Base-by-base conservation (phyloP, 495 filamentous ascomycete species). In the Tuber borchii region DNA sequence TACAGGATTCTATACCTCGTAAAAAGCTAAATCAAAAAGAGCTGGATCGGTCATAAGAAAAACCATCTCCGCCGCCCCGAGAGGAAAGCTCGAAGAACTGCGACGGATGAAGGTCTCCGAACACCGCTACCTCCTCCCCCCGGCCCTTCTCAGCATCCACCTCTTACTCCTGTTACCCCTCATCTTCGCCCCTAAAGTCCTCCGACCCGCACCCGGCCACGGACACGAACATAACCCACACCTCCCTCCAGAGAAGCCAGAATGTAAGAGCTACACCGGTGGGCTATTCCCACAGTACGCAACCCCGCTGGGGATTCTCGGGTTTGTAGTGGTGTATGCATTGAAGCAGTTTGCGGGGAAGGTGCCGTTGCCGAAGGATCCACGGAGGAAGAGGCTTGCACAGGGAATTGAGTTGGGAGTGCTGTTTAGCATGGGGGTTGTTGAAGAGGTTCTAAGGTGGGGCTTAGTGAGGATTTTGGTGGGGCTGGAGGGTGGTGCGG, bases 391-490 rank as follows among this genome's bases (percentile, higher is more conserved):
- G 70, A 76, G 51, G 34, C 48, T 83, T 22, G 81, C 81, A n/a
- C 72, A 74, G 69, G 39, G 71, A 12, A 75, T 83, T 61, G 81
- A 83, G 69, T 74, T 75, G 51, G 46, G 48, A 51, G 81, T 83
- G 31, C 45, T 83, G 56, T 83, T 83, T 74, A 71, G 71, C 0
- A 74, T 83, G 76, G 81, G 81, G 2, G 73, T 79, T 40, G 61
- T 75, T 51, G 81, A 83, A 72, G 81, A 83, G 71, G 68, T 83
- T 44, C 82, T 78, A 76, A 74, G 81, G 40, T 83, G 81, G 81
- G 81, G 81, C 1, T 68, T 83, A 69, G 81, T 83, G 51, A 74
- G 78, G 71, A n/a, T 83, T 31, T 72, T 83, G 74, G 56, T 83
- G 19, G 34, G 56, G 48, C 37, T 77, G 40, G 76, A 81, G 56